phyloP scores from a whole-genome alignment of 1,284 basidiomycete genomes.

The Apiotrichum siamense region DNA sequence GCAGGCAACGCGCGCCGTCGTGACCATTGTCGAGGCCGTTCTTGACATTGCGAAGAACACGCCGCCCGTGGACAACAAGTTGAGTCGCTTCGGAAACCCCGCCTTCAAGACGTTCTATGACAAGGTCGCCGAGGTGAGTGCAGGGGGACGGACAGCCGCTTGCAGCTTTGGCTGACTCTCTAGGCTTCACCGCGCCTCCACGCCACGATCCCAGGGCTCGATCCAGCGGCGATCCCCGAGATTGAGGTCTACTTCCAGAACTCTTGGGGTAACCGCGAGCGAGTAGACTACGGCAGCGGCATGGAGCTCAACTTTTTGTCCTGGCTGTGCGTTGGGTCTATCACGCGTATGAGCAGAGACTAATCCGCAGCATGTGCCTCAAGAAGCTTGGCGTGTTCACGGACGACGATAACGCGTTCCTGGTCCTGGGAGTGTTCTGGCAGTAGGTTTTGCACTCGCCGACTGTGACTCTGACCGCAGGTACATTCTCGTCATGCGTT shows the following conservation, averaged over 20 bases:
- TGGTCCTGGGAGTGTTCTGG: constrained; percentile 90
- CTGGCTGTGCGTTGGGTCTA: constrained; percentile 77
- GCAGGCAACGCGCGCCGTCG: constrained; percentile 61
- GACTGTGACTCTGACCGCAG: constrained; percentile 46
- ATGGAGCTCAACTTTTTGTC: constrained; percentile 98
- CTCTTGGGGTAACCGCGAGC: constrained; percentile 81
- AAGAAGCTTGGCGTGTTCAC: constrained; percentile 65
- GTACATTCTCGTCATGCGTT: constrained; percentile 83
- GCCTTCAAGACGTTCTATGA: constrained; percentile 92
- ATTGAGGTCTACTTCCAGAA: constrained; percentile 76
- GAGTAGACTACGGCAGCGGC: constrained; percentile 97
- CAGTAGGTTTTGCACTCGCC: constrained; percentile 49
- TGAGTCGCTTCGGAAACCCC: constrained; percentile 93
- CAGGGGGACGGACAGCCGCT: background rate
- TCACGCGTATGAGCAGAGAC: background rate
- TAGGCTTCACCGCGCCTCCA: constrained; percentile 48
- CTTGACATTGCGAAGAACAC: constrained; percentile 61
- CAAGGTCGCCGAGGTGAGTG: constrained; percentile 61
- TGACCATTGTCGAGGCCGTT: constrained; percentile 63
- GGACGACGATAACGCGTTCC: constrained; percentile 62
- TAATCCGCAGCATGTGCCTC: constrained; percentile 63
- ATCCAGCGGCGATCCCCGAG: constrained; percentile 58
- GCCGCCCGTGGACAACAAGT: constrained; percentile 83
- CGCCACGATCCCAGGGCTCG: constrained; percentile 55
- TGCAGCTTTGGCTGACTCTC: background rate